A percentile compares a stretch with the other conserved stretches of the same genome.
These are phyloP conservation scores for Coniochaeta ligniaria DNA, from an alignment of 2,329 filamentous ascomycete species.

Conservation along the genomic window DNA sequence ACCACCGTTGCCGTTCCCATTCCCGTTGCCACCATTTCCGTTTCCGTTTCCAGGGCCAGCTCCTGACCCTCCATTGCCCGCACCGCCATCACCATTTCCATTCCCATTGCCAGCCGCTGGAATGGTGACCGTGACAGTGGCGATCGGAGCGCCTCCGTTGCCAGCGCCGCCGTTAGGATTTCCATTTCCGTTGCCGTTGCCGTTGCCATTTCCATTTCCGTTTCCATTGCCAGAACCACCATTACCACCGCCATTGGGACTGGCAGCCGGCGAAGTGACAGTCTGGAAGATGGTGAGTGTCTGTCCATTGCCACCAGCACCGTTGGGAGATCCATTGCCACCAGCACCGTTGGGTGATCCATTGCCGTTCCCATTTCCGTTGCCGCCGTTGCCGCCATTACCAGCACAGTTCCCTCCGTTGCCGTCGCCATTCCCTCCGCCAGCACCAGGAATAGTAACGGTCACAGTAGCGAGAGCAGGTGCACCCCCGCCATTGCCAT, in stretches of 20 bases:
- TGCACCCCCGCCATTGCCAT: background rate
- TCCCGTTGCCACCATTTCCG: background rate
- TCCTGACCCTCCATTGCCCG: background rate
- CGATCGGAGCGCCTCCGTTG: background rate
- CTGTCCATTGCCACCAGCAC: background rate
- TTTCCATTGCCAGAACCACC: background rate
- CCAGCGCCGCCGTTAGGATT: background rate
- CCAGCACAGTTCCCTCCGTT: constrained; percentile 1
- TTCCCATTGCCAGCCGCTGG: background rate
- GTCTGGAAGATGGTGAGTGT: background rate
- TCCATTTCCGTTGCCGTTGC: background rate
- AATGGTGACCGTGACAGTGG: background rate
- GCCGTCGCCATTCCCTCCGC: background rate
- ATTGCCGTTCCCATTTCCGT: constrained; percentile 1
- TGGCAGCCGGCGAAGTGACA: background rate
- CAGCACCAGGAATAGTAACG: background rate
- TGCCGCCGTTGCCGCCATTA: background rate
- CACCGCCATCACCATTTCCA: background rate
- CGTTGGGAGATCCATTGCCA: constrained; percentile 1
- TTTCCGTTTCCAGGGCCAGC: background rate
- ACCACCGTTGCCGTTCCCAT: background rate
- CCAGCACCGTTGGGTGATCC: background rate
- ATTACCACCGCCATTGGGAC: background rate
- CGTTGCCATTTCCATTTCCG: background rate
- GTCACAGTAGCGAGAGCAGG: background rate